Evolutionary conservation across 495 filamentous ascomycete species (phyloP).

Genomic region (Hypomontagnella submonticulosa): DNA sequence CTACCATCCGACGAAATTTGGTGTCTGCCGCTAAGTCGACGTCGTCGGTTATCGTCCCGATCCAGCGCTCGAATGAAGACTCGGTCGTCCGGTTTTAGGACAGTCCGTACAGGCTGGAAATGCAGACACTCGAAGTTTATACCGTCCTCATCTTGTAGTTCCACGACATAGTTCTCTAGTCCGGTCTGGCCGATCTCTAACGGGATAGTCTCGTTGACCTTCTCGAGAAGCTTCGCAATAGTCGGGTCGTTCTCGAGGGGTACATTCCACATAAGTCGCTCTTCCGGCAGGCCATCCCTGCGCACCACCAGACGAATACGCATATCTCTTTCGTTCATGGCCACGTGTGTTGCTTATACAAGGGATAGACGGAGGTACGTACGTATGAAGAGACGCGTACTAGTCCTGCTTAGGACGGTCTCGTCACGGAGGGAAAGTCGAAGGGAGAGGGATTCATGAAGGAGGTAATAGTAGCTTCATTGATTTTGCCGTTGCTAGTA

Average conservation of each 20-base stretch:
- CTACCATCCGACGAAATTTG: slow-evolving; percentile 85
- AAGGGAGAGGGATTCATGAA: slow-evolving; percentile 2
- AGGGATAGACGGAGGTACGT: not conserved
- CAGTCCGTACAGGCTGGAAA: slow-evolving; percentile 74
- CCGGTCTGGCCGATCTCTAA: slow-evolving; percentile 88
- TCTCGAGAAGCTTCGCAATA: slow-evolving; percentile 82
- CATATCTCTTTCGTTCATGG: slow-evolving; percentile 61
- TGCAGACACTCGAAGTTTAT: slow-evolving; percentile 89
- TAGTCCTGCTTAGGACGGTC: slow-evolving; percentile 1
- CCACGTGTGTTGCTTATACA: slow-evolving; percentile 2
- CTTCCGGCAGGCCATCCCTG: slow-evolving; percentile 81
- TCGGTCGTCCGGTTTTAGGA: slow-evolving; percentile 86
- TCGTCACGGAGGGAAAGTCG: not conserved
- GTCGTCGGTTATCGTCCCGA: slow-evolving; percentile 75
- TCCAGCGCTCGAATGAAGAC: slow-evolving; percentile 85
- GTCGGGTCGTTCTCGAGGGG: slow-evolving; percentile 68
- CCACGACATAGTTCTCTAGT: slow-evolving; percentile 91
- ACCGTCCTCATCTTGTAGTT: slow-evolving; percentile 66
- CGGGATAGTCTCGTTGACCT: slow-evolving; percentile 84
- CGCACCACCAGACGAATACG: slow-evolving; percentile 84
- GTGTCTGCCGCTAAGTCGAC: slow-evolving; percentile 80
- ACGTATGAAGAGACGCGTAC: not conserved
- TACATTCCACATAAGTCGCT: slow-evolving; percentile 78
- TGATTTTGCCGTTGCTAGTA: not conserved
- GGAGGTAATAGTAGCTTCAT: not conserved